These are phyloP conservation scores for Chamaenerion angustifolium DNA, from an alignment of 345 rosid species.

Conservation along the genomic window DNA sequence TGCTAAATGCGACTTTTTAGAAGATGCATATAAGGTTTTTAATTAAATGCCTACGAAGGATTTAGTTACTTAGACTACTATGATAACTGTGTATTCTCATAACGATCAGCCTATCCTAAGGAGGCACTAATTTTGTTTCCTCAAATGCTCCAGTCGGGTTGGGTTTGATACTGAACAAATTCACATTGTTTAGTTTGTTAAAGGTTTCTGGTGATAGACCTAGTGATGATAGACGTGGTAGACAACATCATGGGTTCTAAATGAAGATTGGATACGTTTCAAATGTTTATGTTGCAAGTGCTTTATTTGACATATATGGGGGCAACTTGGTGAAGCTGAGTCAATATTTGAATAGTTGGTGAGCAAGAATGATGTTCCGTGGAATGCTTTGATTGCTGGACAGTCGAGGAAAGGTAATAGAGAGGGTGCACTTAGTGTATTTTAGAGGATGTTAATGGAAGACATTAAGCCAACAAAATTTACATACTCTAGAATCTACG, in stretches of 20 bases:
- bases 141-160: constrained; percentile 27
- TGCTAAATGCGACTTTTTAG: constrained; percentile 33
- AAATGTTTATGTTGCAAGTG: constrained; percentile 52
- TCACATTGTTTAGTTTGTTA: constrained; percentile 41
- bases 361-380: constrained; percentile 49
- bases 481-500: constrained; percentile 34
- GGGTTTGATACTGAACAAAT: constrained; percentile 34
- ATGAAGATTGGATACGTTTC: constrained; percentile 29
- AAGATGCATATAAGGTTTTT: constrained; percentile 31
- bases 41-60: constrained; percentile 34
- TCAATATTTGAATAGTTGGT: constrained; percentile 26
- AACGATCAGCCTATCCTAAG: constrained; percentile 18
- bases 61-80: constrained; percentile 42
- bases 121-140: constrained; percentile 34
- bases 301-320: constrained; percentile 47
- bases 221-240: constrained; percentile 15
- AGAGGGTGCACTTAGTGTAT: constrained; percentile 31
- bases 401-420: constrained; percentile 40
- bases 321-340: constrained; percentile 31
- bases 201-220: constrained; percentile 37
- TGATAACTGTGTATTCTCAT: constrained; percentile 52
- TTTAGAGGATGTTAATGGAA: constrained; percentile 34
- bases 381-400: constrained; percentile 60
- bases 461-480: constrained; percentile 36
- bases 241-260: constrained; percentile 39